Evolutionary conservation across 2,329 filamentous ascomycete species (phyloP), one percentile per base, ranked within the genome.

Genomic region (Neofusicoccum kwambonambiense): DNA sequence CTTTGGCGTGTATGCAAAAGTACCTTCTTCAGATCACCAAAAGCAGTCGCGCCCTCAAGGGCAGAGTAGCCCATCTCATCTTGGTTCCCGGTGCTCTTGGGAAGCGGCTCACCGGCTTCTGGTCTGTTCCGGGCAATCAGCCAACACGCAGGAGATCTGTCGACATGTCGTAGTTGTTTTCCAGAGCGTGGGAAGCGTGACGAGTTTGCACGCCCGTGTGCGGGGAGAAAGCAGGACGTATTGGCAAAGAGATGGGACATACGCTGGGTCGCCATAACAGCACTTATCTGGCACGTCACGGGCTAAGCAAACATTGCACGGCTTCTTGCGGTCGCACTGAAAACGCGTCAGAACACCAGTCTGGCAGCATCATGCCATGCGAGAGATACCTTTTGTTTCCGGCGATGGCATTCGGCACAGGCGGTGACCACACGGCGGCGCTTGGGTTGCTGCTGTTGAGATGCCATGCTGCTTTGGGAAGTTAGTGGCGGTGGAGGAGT

Each of bases 301-400:
- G 6, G 54, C 54, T 31, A 58, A 35, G n/a, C 54, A 58, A 6
- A 58, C 41, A 35, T 58, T 58, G 41, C 54, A 58, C n/a, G 54
- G 54, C 39, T 44, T 44, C 54, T 58, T 44, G 15, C 54, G 54
- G 41, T 58, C 54, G 41, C 54, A 58, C 54, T 58, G 22, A 11
- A 11, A 13, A 44, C 27, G 27, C 15, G 15, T 58, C 27, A 58
- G 54, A 45, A 19, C 15, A 31, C 3, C 7, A 4, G 3, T 5
- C 9, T n/a, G 27, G 6, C 7, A 31, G 15, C 2, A 35, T 58
- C 54, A 58, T 3, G 15, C 9, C 39, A 45, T n/a, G 15, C 11
- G 12, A 5, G 4, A 12, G 9, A 31, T 17, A 58, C 54, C 54
- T 58, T 58, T 13, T 58, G 54, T 31, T 58, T 58, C 22, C 54